Evolutionary conservation across 306 rosid species (phyloP).

Genomic region (Luffa acutangula): DNA sequence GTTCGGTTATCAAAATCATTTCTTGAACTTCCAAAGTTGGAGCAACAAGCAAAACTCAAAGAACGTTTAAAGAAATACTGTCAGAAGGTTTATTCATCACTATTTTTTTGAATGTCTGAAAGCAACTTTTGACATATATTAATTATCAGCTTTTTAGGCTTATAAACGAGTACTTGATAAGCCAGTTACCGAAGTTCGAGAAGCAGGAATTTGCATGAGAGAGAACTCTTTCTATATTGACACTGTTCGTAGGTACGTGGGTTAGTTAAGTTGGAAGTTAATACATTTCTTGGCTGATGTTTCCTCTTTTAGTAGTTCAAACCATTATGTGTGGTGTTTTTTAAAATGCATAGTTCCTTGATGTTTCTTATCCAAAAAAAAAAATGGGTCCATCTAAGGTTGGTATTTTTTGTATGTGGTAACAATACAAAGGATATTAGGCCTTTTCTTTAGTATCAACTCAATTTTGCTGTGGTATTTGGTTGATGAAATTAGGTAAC

Average conservation of each 20-base stretch:
- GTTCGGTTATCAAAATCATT: conserved; percentile 57
- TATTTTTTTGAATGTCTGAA: conserved; percentile 16
- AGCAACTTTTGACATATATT: conserved; percentile 20
- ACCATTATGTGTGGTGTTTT: not conserved
- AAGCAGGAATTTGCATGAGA: conserved; percentile 98
- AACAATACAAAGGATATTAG: not conserved
- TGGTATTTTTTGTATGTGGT: not conserved
- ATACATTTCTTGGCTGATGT: not conserved
- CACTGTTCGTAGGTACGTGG: conserved; percentile 87
- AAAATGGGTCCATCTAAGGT: not conserved
- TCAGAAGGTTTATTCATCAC: conserved; percentile 60
- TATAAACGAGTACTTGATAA: conserved; percentile 88
- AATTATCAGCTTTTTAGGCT: conserved; percentile 44
- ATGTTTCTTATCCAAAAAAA: too few species aligned
- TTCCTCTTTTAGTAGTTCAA: not conserved
- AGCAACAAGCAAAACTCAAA: conserved; percentile 70
- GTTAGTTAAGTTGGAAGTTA: conserved; percentile 4
- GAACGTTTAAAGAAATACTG: conserved; percentile 93
- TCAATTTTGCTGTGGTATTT: not conserved
- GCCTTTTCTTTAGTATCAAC: not conserved
- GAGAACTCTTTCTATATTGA: conserved; percentile 97
- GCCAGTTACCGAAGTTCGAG: conserved; percentile 84
- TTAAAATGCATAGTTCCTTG: too few species aligned
- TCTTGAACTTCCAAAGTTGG: conserved; percentile 83
- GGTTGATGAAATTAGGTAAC: not conserved